A percentile compares a stretch with the other conserved stretches of the same genome.
Evolutionary conservation across 805 yeast genomes (phyloP).

Genomic region (Tetrapisispora iriomotensis): DNA sequence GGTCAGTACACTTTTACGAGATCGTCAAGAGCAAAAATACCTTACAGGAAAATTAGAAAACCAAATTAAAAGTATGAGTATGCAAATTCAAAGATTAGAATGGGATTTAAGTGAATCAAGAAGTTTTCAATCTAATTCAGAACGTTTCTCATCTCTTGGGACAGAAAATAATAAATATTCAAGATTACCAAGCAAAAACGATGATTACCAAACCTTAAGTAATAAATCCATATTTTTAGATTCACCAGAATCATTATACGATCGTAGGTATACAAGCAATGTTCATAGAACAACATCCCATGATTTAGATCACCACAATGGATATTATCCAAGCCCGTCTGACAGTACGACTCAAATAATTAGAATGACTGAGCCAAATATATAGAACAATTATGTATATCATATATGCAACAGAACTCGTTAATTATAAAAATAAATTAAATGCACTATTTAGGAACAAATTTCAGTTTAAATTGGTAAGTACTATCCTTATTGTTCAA

Average conservation of each 20-base stretch:
- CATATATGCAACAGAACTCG: too few relatives aligned
- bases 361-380: constrained; percentile 4
- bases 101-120: constrained; percentile 3
- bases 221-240: neutral
- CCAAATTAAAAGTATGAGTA: constrained; percentile 11
- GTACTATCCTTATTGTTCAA: constrained; percentile 29
- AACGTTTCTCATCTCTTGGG: neutral
- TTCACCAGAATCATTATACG: neutral
- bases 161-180: constrained; percentile 1
- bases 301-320: neutral
- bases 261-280: neutral
- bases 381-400: neutral
- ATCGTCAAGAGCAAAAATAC: constrained; percentile 10
- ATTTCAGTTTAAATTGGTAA: constrained; percentile 31
- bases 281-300: neutral
- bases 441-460: constrained; percentile 19
- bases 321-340: constrained; percentile 1
- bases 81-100: constrained; percentile 8
- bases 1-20: constrained; percentile 12
- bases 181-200: neutral
- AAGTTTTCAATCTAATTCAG: neutral
- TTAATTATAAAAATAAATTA: too few relatives aligned
- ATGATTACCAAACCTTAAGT: neutral
- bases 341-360: constrained; percentile 5
- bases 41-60: constrained; percentile 11